Evolutionary conservation across 139 green algal genomes (phyloP), one percentile per base, ranked within the genome.

Genomic region (Coelastrella sp.): DNA sequence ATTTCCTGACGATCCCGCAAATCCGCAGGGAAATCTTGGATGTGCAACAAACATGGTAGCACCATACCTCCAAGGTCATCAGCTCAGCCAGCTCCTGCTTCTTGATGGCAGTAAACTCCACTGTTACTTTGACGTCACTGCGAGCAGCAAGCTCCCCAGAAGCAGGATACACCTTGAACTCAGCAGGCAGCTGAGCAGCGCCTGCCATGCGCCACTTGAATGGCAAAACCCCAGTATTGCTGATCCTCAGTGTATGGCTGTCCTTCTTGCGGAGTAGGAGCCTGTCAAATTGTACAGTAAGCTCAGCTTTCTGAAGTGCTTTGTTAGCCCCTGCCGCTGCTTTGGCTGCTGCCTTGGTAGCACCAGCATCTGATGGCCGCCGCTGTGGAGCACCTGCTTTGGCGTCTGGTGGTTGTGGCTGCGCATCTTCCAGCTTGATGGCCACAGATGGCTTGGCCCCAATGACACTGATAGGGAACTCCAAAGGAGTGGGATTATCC

Each of bases 121-220:
- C 94, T n/a, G 73, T 92, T 32, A 97, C 92, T 14, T 82, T 64
- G 8, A 91, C 83, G 23, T 95, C 87, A 22, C 73, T 92, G 47
- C 92, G 90, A 0, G 96, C 92, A 10, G 90, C 80, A 13, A 97
- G 75, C 87, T 94, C 91, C 17, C 95, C 95, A 66, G 93, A 64
- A 5, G 65, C n/a, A 19, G 87, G 87, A 47, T 64, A 91, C 61
- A 91, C 87, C 14, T 85, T 92, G 66, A 97, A 92, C 91, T 97
- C 96, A 68, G 88, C 71, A 7, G 95, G 92, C 83, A 97, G 90
- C 16, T 81, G 78, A 4, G 95, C 94, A 7, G 73, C 73, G 7
- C 95, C 94, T 6, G 92, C 85, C 20, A 98, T 91, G 58, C 89
- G 92, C 95, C 95, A 97, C 92, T 96, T 96, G 90, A 96, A 90